Evolutionary conservation across 2,329 filamentous ascomycete genomes (phyloP), one percentile per base, ranked within the genome.

Genomic region (Aspergillus fischeri): DNA sequence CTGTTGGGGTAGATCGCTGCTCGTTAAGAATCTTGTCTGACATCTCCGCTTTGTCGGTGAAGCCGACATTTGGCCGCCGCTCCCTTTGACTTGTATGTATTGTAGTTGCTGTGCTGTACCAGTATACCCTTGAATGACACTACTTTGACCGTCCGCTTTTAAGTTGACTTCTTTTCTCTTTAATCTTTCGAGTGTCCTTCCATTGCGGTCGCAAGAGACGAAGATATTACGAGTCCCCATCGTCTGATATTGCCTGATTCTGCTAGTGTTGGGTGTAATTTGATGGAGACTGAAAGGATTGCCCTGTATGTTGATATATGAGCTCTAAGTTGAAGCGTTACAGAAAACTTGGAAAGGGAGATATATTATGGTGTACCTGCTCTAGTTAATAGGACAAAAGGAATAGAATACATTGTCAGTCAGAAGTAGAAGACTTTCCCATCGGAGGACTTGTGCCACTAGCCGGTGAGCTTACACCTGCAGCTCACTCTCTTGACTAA

Each of bases 401-500:
- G 5, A 17, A 7, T 38, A 5, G 11, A 38, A 38, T 14, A 14
- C 14, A 17, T 17, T 38, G 32, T 17, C 32, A 7, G 14, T 38
- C 32, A 17, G 32, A 7, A 38, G 3, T 7, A 38, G 14, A 38
- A 17, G 32, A 38, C 14, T 17, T 6, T 17, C 32, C 32, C 14
- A 17, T 35, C 32, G 20, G 28, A 28, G 24, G 8, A 29, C 4
- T 35, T 48, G 14, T 35, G 49, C 29, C 21, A 14, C 10, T 25
- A 25, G 21, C 21, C 0, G 3, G 6, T 24, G 21, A 47, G 20
- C 21, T 24, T 52, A 68, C n/a, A 60, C 25, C 9, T 65, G 60
- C 38, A 68, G 11, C 60, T 71, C 67, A 21, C 65, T 70, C 56
- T 71, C 64, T 59, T 73, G 71, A 42, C 60, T 65, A 42, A 74